Percentiles rank a stretch among this genome's conserved stretches.
Evolutionary conservation across 2,329 filamentous ascomycete genomes (phyloP).

Genomic region (Fusarium sp.): DNA sequence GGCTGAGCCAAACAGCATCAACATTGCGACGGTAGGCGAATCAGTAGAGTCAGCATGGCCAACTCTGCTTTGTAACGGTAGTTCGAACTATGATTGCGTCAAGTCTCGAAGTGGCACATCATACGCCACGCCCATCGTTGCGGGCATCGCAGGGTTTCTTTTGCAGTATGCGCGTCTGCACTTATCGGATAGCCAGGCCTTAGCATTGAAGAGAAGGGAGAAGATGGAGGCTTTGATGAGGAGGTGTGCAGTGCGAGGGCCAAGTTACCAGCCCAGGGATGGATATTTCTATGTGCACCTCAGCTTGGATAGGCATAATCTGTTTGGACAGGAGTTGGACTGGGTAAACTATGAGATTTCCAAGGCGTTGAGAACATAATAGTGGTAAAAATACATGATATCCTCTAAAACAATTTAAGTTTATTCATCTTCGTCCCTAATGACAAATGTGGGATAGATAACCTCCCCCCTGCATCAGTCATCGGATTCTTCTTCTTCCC

Average conservation of each 20-base stretch:
- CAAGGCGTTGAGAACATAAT: too few species aligned
- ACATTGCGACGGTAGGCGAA: constrained; percentile 23
- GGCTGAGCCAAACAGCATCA: background rate
- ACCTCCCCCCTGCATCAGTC: background rate
- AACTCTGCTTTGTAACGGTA: too few species aligned
- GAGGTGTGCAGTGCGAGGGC: constrained; percentile 7
- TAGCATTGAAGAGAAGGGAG: constrained; percentile 7
- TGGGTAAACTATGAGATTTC: constrained; percentile 6
- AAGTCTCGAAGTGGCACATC: constrained; percentile 15
- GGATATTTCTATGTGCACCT: constrained; percentile 16
- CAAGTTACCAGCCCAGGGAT: background rate
- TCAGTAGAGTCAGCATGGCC: constrained; percentile 27
- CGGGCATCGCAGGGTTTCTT: constrained; percentile 12
- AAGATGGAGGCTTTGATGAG: constrained; percentile 18
- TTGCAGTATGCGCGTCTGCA: constrained; percentile 17
- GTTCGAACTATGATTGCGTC: background rate
- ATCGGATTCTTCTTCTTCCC: background rate
- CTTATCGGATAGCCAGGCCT: background rate
- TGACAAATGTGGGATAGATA: too few species aligned
- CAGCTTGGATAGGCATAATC: constrained; percentile 17
- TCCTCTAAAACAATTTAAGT: too few species aligned
- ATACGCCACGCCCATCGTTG: constrained; percentile 20
- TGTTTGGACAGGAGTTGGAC: constrained; percentile 10
- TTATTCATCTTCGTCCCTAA: too few species aligned
- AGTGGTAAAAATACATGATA: too few species aligned